phyloP scores from a whole-genome alignment of 768 basidiomycete species.

The Austroboletus eburneus region DNA sequence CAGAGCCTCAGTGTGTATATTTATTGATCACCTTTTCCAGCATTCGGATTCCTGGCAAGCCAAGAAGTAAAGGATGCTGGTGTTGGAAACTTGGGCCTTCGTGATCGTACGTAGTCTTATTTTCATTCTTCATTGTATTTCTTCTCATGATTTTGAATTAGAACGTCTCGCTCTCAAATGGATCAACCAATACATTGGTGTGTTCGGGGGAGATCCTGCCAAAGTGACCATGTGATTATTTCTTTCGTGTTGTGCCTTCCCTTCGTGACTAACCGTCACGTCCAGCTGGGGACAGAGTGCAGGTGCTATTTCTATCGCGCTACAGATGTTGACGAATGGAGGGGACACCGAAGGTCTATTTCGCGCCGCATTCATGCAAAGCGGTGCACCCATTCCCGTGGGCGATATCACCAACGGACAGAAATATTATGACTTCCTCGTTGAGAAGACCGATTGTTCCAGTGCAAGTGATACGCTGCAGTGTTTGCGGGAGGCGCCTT shows the following conservation, averaged over 20 bases:
- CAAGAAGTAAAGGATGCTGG: conserved; percentile 38
- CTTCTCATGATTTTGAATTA: conserved; percentile 8
- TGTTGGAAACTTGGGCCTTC: conserved; percentile 45
- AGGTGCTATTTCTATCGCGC: conserved; percentile 32
- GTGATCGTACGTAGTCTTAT: background rate
- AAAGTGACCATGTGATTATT: conserved; percentile 30
- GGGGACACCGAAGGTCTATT: conserved; percentile 22
- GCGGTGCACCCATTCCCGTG: conserved; percentile 31
- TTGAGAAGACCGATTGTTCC: conserved; percentile 25
- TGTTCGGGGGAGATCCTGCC: conserved; percentile 53
- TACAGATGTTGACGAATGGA: conserved; percentile 26
- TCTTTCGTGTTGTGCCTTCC: background rate
- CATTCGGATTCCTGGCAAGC: conserved; percentile 40
- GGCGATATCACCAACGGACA: conserved; percentile 23
- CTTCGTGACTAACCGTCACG: background rate
- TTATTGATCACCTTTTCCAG: conserved; percentile 2
- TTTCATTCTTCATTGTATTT: too few species aligned
- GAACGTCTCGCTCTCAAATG: conserved; percentile 40
- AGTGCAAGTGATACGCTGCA: conserved; percentile 21
- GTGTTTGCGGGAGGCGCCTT: conserved; percentile 31
- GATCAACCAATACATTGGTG: conserved; percentile 55
- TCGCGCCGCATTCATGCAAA: conserved; percentile 36
- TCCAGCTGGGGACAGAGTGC: conserved; percentile 34
- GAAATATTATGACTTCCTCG: conserved; percentile 28
- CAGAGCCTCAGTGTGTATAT: background rate